These are phyloP conservation scores for Schizophyllum commune DNA, from an alignment of 1,284 basidiomycete genomes.

Conservation along the genomic window DNA sequence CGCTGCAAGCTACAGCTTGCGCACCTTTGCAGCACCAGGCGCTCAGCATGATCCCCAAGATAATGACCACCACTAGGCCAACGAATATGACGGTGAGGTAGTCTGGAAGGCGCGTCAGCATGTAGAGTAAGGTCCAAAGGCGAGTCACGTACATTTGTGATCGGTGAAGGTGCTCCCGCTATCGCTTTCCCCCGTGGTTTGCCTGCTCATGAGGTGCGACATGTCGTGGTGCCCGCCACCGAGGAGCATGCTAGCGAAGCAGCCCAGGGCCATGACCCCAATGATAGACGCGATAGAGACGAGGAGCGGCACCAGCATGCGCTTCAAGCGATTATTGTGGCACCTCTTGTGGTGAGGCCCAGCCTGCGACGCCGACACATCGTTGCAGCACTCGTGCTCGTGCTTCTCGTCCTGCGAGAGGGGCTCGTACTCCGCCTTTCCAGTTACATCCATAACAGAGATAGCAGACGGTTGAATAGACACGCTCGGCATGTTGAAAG, in stretches of 20 bases:
- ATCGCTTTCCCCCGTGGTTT: constrained; percentile 13
- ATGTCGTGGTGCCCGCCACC: constrained; percentile 5
- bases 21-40: constrained; percentile 52
- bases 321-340: constrained; percentile 28
- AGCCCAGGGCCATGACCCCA: constrained; percentile 24
- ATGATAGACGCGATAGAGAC: constrained; percentile 23
- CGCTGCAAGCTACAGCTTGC: constrained; percentile 3
- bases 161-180: constrained; percentile 25
- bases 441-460: not conserved
- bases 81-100: constrained; percentile 54
- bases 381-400: constrained; percentile 3
- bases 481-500: not conserved
- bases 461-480: not conserved
- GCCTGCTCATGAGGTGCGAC: constrained; percentile 24
- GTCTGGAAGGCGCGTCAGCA: constrained; percentile 15
- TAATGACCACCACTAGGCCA: constrained; percentile 41
- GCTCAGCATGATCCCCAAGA: constrained; percentile 44
- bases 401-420: constrained; percentile 2
- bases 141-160: constrained; percentile 26
- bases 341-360: constrained; percentile 22
- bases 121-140: not conserved
- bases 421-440: constrained; percentile 8
- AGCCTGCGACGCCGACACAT: constrained; percentile 4
- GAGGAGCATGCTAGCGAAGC: constrained; percentile 12
- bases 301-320: constrained; percentile 25